Evolutionary conservation across 331 rosid genomes (phyloP), one percentile per base, ranked within the genome.

Genomic region (Acacia pycnantha): DNA sequence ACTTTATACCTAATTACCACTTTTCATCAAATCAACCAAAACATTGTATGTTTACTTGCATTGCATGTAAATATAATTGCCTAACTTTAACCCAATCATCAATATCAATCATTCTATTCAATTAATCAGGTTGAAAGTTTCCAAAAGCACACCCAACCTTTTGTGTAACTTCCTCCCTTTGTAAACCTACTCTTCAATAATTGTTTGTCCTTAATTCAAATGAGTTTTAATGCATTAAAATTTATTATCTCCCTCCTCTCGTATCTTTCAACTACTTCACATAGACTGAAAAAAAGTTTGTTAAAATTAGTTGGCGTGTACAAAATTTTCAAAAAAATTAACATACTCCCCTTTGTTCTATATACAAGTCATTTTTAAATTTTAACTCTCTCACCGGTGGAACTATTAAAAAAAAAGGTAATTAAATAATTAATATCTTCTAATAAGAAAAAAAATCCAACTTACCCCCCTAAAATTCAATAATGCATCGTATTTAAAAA

Each of bases 21-120:
- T 37, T 58, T 19, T 18, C 7, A 9, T 68, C 73, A 21, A 35
- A 62, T 27, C 14, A 14, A 68, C 37, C 74, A 70, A 80, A 51
- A 31, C 72, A 71, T 35, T 31, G 31, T 10, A 58, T 76, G 71
- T 78, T 31, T 26, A 35, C 74, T 78, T 27, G 59, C 68, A 22
- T 9, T 58, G 65, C 16, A 11, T 77, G 73, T 29, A 79, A 12
- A 48, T 21, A 53, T 22, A 43, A 73, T 75, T 31, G 14, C 27
- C 3, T 77, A 59, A 15, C 19, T 40, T 15, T 70, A 59, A 9
- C 27, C 54, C 47, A 51, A 51, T 67, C 58, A 51, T 75, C 58
- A 27, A 40, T 33, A 65, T 50, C 46, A 48, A 69, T 73, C 65
- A 81, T 71, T 75, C 64, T 48, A 27, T 71, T 62, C 71, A 51